These are phyloP conservation scores for Atkinsonella texensis DNA, from an alignment of 2,329 filamentous ascomycete genomes.

Conservation along the genomic window DNA sequence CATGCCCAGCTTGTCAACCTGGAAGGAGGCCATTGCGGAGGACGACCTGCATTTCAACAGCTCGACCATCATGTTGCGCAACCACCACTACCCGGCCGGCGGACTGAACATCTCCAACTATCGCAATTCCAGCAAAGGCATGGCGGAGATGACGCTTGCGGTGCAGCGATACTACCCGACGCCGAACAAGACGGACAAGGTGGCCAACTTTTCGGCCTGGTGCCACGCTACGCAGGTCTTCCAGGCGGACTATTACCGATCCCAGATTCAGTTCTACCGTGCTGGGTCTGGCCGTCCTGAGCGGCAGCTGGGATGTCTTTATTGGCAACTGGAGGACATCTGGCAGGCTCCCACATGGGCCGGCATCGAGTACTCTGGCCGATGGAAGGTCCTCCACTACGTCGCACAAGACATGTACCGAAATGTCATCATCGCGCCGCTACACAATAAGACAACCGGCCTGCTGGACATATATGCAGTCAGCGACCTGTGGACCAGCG, in stretches of 20 bases:
- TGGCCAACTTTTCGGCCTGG: constrained; percentile 51
- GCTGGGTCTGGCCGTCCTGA: constrained; percentile 44
- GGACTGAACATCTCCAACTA: constrained; percentile 8
- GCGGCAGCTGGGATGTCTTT: constrained; percentile 45
- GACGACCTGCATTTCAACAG: constrained; percentile 46
- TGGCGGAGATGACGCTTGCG: constrained; percentile 46
- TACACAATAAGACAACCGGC: constrained; percentile 37
- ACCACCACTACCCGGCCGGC: constrained; percentile 38
- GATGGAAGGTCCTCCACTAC: constrained; percentile 52
- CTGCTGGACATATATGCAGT: constrained; percentile 31
- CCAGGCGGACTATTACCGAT: constrained; percentile 50
- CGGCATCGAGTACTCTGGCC: constrained; percentile 48
- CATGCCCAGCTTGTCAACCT: constrained; percentile 48
- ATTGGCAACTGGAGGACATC: constrained; percentile 55
- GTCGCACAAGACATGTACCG: constrained; percentile 44
- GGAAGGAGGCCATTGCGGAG: constrained; percentile 39
- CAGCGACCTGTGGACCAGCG: constrained; percentile 3
- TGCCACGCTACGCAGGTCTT: constrained; percentile 50
- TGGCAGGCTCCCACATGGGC: constrained; percentile 55
- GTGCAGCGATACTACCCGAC: constrained; percentile 44
- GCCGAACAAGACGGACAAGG: constrained; percentile 36
- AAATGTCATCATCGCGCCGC: constrained; percentile 45
- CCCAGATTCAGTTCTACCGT: constrained; percentile 49
- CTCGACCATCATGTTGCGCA: constrained; percentile 39
- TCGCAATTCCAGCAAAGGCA: constrained; percentile 20